Evolutionary conservation across 257 asterid genomes (phyloP), one percentile per base, ranked within the genome.

Genomic region (Salvia rosmarinus): DNA sequence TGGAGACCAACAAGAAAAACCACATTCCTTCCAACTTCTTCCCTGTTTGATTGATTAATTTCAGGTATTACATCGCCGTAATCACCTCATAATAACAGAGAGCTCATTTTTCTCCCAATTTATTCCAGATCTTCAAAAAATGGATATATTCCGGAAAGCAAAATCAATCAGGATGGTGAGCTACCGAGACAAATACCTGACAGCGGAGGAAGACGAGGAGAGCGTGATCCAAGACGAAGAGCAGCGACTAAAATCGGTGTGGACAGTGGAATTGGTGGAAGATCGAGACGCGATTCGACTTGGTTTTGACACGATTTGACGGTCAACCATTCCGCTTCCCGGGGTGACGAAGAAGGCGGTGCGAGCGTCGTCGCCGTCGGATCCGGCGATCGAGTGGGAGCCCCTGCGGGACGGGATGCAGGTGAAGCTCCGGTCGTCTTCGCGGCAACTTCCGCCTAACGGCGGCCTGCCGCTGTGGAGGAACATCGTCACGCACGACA

Each of bases 401-500:
- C 91, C 95, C 2, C 3, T 81, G 2, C 85, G 96, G 78, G 96
- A 90, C 67, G 96, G 96, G 28, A 87, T 88, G 72, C 92, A 86
- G 77, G 77, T 72, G 7, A 72, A 72, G 54, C 78, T 86, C 35
- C 70, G 82, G 47, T 80, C 95, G 19, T 64, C 64, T 4, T 82
- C n/a, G 83, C 77, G 91, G 95, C 13, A 80, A 82, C 12, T 90
- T 50, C 56, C 73, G 88, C 95, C 96, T 3, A 82, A 85, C 40
- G 91, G 96, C 2, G 88, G 96, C 5, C 75, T 90, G 4, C 95
- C 95, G 0, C 96, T 95, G 2, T 90, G 95, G 96, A 80, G 92
- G 35, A 85, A 88, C 76, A 65, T 82, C 3, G 75, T 90, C 1
- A 85, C 93, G 5, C 96, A 90, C 42, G 96, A 90, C 12, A 34